Base-by-base conservation (phyloP, 495 filamentous ascomycete species). In the Hypoxylon fragiforme region DNA sequence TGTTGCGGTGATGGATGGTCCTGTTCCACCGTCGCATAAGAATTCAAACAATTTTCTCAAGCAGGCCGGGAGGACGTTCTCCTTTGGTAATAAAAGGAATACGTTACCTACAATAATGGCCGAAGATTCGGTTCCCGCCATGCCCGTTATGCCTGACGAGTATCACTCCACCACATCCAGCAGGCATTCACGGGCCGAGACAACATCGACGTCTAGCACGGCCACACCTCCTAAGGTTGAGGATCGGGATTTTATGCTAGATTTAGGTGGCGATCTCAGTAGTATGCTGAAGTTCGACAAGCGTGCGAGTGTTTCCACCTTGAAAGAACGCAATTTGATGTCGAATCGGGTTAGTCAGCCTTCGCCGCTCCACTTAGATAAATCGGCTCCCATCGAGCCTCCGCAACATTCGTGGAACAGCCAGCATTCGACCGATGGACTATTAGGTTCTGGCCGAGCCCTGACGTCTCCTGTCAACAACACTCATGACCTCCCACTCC, bases 61-160 rank as follows among this genome's bases (percentile, higher is more conserved):
- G 53, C 77, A 85, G 20, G 87, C 86, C 39, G 84, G 86, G 16
- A 78, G 88, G 37, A 86, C 88, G 0, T 87, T 91, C 52, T 92
- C 88, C 0, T 90, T 89, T 62, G 87, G 82, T 19, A 72, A 66
- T n/a, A 75, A 76, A 40, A 82, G 80, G 49, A 78, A 71, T 32
- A 57, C 70, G 13, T 30, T 73, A 2, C 72, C 77, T 3, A 71
- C 77, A 5, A 75, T 76, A 42, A 70, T 73, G 7, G 61, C 72
- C 9, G 66, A 72, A 30, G 76, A 75, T 41, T 60, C 68, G 0
- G 57, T 62, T 32, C 69, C 76, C 8, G 62, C 75, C 19, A 64
- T 67, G 15, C 69, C 72, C 4, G 39, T 41, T 2, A 56, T 51
- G 38, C 62, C 59, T n/a, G 65, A 67, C 12, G 52, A 66, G 15